A percentile compares a stretch with the other conserved stretches of the same genome.
Conservation (phyloP, 768 basidiomycete species). For the Wakefieldia striispora region DNA sequence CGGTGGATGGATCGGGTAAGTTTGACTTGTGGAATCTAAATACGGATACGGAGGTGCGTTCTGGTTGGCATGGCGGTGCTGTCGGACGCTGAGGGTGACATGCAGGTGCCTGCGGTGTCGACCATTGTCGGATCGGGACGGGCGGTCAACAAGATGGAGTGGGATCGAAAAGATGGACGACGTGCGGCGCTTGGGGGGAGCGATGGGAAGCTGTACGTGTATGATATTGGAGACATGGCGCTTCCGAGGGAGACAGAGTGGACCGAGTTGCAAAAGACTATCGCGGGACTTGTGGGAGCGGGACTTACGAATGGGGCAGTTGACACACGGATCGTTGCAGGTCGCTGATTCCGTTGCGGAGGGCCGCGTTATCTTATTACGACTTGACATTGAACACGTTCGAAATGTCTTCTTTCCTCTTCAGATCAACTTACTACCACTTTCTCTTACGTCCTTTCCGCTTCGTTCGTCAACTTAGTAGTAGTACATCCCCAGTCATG, state of each 20-base stretch:
- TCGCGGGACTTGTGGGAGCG: slow-evolving; percentile 65
- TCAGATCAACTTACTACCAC: slow-evolving; percentile 1
- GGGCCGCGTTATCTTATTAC: neutral
- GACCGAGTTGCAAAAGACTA: slow-evolving; percentile 86
- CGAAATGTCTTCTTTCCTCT: neutral
- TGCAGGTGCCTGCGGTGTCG: slow-evolving; percentile 88
- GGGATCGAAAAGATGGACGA: slow-evolving; percentile 92
- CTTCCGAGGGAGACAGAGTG: slow-evolving; percentile 90
- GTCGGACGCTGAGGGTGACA: slow-evolving; percentile 2
- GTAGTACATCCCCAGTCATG: slow-evolving; percentile 19
- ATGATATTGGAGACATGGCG: slow-evolving; percentile 91
- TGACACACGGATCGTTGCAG: slow-evolving; percentile 33
- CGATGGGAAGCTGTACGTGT: slow-evolving; percentile 90
- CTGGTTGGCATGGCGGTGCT: neutral
- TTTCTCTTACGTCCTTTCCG: neutral
- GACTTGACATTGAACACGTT: neutral
- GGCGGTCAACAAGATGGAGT: slow-evolving; percentile 93
- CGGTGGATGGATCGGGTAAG: slow-evolving; percentile 91
- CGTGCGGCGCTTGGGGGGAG: slow-evolving; percentile 88
- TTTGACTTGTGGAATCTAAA: slow-evolving; percentile 99
- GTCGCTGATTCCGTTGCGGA: slow-evolving; percentile 31
- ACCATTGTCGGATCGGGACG: slow-evolving; percentile 74
- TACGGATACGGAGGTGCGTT: slow-evolving; percentile 87
- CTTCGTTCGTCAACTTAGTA: neutral
- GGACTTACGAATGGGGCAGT: slow-evolving; percentile 39